Percentiles rank a stretch among this genome's conserved stretches.
Evolutionary conservation across 108 stramenopile species (phyloP).

Genomic region (Mediolabrus comicus): DNA sequence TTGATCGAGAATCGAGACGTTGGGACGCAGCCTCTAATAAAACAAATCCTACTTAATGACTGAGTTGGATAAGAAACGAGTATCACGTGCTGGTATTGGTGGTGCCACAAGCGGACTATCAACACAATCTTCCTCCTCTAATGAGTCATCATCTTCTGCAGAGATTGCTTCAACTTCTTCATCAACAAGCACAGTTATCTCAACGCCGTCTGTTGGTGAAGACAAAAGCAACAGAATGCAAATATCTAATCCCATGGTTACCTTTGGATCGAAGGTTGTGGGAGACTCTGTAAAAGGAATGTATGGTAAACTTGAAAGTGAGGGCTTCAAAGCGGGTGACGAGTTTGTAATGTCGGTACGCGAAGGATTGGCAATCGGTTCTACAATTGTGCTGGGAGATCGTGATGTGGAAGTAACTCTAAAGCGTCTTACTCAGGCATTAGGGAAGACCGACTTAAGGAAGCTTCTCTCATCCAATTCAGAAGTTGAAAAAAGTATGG

Average conservation of each 20-base stretch:
- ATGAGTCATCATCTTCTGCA: neutral
- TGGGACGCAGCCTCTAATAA: conserved; percentile 59
- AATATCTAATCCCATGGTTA: conserved; percentile 31
- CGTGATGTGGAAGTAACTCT: conserved; percentile 57
- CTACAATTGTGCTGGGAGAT: conserved; percentile 56
- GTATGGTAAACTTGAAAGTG: conserved; percentile 49
- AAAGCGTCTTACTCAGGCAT: conserved; percentile 35
- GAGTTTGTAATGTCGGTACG: conserved; percentile 48
- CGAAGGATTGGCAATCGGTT: conserved; percentile 44
- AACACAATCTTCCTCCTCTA: neutral
- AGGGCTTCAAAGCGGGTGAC: conserved; percentile 57
- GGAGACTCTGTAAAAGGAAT: conserved; percentile 43
- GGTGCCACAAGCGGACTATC: neutral
- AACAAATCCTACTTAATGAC: conserved; percentile 76
- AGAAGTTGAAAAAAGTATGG: conserved; percentile 44
- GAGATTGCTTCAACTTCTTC: neutral
- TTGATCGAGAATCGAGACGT: too few relatives aligned
- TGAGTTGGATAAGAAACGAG: conserved; percentile 85
- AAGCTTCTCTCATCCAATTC: conserved; percentile 34
- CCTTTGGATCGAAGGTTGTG: conserved; percentile 39
- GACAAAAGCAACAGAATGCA: neutral
- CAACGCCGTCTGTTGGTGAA: conserved; percentile 4
- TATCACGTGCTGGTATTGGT: conserved; percentile 44
- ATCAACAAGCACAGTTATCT: conserved; percentile 5
- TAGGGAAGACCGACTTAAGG: conserved; percentile 43